phyloP scores from a whole-genome alignment of 192 early-diverging fungal species.

The Linnemannia hyalina region DNA sequence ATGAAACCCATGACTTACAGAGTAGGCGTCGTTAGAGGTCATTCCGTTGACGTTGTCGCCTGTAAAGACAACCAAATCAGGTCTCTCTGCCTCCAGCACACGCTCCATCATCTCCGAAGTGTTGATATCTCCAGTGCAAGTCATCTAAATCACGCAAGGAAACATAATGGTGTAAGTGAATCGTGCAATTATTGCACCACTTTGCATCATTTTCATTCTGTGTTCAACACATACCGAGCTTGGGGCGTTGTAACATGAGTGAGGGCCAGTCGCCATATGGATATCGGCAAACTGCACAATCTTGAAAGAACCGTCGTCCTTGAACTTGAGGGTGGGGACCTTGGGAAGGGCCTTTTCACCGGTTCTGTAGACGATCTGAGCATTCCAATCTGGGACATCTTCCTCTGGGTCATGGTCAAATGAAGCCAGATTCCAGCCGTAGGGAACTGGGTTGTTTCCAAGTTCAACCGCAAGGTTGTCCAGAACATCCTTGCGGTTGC shows the following conservation, averaged over 20 bases:
- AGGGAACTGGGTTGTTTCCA: slow-evolving; percentile 33
- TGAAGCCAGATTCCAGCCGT: slow-evolving; percentile 20
- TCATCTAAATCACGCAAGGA: slow-evolving; percentile 29
- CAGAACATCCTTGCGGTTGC: slow-evolving; percentile 4
- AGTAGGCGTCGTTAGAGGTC: slow-evolving; percentile 46
- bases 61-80: slow-evolving; percentile 60
- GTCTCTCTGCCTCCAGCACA: slow-evolving; percentile 57
- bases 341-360: slow-evolving; percentile 21
- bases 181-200: neutral
- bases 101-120: slow-evolving; percentile 57
- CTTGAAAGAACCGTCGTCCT: slow-evolving; percentile 58
- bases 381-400: slow-evolving; percentile 42
- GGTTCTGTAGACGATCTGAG: slow-evolving; percentile 37
- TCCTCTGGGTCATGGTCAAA: slow-evolving; percentile 13
- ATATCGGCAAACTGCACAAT: slow-evolving; percentile 64
- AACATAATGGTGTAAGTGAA: neutral
- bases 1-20: slow-evolving; percentile 13
- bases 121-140: slow-evolving; percentile 57
- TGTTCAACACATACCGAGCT: slow-evolving; percentile 32
- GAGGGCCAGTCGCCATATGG: slow-evolving; percentile 59
- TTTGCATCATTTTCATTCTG: neutral
- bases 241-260: slow-evolving; percentile 53
- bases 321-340: slow-evolving; percentile 38
- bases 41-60: slow-evolving; percentile 62
- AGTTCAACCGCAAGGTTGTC: slow-evolving; percentile 46